Conservation (phyloP, 768 basidiomycete genomes). For the Hemileccinum rubropunctum region DNA sequence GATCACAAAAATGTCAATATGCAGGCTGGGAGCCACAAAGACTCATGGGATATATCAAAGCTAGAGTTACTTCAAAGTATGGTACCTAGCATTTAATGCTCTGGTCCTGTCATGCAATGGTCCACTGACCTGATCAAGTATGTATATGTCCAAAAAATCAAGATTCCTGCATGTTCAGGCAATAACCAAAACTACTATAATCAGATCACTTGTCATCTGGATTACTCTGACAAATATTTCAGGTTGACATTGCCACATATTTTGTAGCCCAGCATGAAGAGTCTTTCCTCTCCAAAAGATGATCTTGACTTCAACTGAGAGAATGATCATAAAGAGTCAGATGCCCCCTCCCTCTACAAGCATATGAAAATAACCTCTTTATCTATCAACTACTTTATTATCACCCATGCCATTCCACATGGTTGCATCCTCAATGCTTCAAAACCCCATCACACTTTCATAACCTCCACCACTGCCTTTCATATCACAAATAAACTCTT, state of each 20-base stretch:
- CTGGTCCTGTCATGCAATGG: no score
- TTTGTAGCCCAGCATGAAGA: background rate
- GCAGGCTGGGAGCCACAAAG: no score
- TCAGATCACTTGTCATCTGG: constrained; percentile 20
- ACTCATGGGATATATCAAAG: no score
- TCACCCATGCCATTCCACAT: background rate
- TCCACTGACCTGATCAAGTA: no score
- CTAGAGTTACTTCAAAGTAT: no score
- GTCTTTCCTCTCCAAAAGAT: background rate
- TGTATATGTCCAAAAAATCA: no score
- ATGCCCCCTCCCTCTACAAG: background rate
- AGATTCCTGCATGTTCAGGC: no score
- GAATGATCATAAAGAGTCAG: background rate
- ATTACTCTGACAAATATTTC: background rate
- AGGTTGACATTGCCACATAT: background rate
- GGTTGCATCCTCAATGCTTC: background rate
- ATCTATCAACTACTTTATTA: background rate
- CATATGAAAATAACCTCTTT: background rate
- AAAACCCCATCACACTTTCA: background rate
- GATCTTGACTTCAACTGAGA: background rate
- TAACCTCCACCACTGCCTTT: background rate
- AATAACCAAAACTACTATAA: no score
- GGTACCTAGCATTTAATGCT: no score
- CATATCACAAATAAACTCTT: constrained; percentile 4
- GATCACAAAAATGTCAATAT: constrained; percentile 35